Conservation (phyloP, 2,329 filamentous ascomycete genomes). For the Botrytis galanthina region DNA sequence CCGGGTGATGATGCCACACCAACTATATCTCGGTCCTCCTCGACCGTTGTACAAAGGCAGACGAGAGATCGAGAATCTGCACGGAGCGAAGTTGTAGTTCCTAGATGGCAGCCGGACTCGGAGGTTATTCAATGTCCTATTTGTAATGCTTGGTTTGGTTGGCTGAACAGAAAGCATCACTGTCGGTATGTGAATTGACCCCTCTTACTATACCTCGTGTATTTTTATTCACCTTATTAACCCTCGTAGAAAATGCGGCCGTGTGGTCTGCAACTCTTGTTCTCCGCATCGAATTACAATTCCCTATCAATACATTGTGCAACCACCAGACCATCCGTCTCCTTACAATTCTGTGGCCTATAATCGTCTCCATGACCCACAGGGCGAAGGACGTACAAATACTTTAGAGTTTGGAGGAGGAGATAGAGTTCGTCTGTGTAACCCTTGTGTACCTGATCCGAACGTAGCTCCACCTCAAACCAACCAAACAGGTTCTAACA, state of each 20-base stretch:
- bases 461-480: constrained; percentile 54
- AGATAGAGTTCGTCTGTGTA: constrained; percentile 68
- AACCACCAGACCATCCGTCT: constrained; percentile 53
- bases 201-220: neutral
- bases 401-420: constrained; percentile 54
- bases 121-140: constrained; percentile 84
- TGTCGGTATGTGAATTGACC: constrained; percentile 61
- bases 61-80: constrained; percentile 5
- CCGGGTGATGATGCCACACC: constrained; percentile 12
- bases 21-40: constrained; percentile 12
- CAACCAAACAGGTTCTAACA: constrained; percentile 21
- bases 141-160: constrained; percentile 71
- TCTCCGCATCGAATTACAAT: constrained; percentile 95
- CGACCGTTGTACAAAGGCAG: neutral
- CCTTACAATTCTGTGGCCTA: constrained; percentile 21
- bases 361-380: constrained; percentile 26
- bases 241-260: constrained; percentile 72
- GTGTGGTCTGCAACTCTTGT: constrained; percentile 85
- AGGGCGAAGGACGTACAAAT: constrained; percentile 26
- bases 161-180: constrained; percentile 80
- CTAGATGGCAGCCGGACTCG: constrained; percentile 83
- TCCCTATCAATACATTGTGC: constrained; percentile 87
- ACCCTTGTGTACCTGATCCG: constrained; percentile 70
- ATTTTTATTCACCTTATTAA: constrained; percentile 13
- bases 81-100: constrained; percentile 50